Evolutionary conservation across 2,329 filamentous ascomycete species (phyloP).

Genomic region (Didymellaceae sp.): DNA sequence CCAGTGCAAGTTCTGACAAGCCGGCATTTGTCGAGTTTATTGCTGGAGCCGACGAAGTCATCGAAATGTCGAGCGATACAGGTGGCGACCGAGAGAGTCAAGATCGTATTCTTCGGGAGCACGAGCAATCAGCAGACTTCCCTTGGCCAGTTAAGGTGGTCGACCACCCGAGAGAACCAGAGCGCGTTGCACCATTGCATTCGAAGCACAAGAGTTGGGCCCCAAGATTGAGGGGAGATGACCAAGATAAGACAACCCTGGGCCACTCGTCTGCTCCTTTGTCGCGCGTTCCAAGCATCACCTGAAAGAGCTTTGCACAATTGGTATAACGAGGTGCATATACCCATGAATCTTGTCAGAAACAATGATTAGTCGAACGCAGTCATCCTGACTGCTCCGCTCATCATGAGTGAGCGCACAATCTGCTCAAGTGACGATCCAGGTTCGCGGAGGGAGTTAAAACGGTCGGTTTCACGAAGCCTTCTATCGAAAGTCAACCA

Average conservation of each 20-base stretch:
- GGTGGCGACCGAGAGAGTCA: constrained; percentile 10
- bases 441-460: too few relatives aligned
- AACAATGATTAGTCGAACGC: too few relatives aligned
- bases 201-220: constrained; percentile 7
- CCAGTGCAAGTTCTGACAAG: not conserved
- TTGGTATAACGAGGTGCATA: too few relatives aligned
- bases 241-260: not conserved
- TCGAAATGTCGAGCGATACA: constrained; percentile 11
- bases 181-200: constrained; percentile 4
- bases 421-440: too few relatives aligned
- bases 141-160: constrained; percentile 8
- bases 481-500: too few relatives aligned
- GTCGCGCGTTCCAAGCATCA: not conserved
- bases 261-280: not conserved
- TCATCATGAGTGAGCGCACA: too few relatives aligned
- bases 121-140: not conserved
- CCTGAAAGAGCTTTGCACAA: too few relatives aligned
- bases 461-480: too few relatives aligned
- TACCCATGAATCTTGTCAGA: too few relatives aligned
- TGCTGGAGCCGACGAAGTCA: constrained; percentile 5
- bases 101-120: constrained; percentile 5
- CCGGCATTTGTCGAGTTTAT: constrained; percentile 8
- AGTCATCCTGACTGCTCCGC: too few relatives aligned
- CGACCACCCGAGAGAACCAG: not conserved
- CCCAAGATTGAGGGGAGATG: not conserved